A percentile compares a stretch with the other conserved stretches of the same genome.
These are phyloP conservation scores for Tubosaeta sp. DNA, from an alignment of 768 basidiomycete species.

Conservation along the genomic window DNA sequence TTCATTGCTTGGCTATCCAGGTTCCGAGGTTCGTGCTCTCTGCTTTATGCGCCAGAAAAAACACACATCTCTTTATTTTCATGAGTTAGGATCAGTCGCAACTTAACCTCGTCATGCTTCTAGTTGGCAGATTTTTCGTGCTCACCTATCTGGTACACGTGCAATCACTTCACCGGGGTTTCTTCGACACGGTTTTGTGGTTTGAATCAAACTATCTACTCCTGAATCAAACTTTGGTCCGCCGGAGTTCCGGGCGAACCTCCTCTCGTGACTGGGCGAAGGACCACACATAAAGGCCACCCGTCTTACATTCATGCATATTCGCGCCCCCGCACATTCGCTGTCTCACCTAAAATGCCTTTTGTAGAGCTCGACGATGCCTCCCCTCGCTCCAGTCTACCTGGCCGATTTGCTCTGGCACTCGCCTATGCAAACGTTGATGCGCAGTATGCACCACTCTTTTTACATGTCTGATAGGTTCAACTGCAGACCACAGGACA, in stretches of 20 bases:
- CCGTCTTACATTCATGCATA: neutral
- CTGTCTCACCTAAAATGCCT: neutral
- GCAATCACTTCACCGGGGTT: neutral
- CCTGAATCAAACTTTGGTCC: neutral
- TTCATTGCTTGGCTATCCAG: neutral
- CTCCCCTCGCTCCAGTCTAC: neutral
- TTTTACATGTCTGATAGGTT: neutral
- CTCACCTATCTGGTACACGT: neutral
- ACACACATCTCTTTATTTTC: no score
- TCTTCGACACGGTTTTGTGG: neutral
- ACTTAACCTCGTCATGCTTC: no score
- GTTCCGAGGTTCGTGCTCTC: no score
- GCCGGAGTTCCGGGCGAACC: neutral
- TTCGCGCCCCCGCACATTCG: no score
- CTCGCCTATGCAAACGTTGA: neutral
- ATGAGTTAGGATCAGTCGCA: no score
- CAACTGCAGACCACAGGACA: neutral
- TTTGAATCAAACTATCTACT: neutral
- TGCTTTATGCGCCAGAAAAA: no score
- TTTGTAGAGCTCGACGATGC: neutral
- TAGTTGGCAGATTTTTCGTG: neutral
- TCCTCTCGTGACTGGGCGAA: neutral
- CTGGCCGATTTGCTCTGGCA: neutral
- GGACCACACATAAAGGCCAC: neutral
- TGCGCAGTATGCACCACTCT: neutral